Conservation (phyloP, 1,139 yeast species). For the Diutina rugosa region DNA sequence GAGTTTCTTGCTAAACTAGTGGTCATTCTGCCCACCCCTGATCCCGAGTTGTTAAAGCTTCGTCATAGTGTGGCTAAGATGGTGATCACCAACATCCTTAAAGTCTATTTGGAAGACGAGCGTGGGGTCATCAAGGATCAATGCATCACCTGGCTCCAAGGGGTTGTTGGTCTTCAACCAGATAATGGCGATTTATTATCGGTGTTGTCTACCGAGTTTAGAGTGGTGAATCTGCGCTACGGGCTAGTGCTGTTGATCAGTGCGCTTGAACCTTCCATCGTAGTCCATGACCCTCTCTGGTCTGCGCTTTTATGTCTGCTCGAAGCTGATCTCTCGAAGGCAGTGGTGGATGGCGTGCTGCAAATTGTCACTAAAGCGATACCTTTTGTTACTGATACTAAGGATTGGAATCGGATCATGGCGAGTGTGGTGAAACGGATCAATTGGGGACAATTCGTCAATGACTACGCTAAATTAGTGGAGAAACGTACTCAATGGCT, state of each 20-base stretch:
- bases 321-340: background rate
- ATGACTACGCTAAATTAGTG: background rate
- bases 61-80: background rate
- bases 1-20: background rate
- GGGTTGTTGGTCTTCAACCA: background rate
- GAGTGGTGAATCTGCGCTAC: background rate
- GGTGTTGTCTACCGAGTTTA: background rate
- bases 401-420: background rate
- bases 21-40: background rate
- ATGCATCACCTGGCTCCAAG: background rate
- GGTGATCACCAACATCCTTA: background rate
- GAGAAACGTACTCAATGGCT: background rate
- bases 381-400: background rate
- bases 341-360: background rate
- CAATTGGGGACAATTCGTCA: background rate
- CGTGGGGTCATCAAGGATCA: background rate
- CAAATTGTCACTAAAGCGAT: background rate
- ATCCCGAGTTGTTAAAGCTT: background rate
- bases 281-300: background rate
- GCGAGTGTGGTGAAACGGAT: background rate
- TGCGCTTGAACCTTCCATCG: background rate
- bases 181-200: background rate
- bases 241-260: background rate
- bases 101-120: background rate
- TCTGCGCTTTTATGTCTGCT: background rate